Percentiles rank a stretch among this genome's conserved stretches.
These are phyloP conservation scores for Clonostachys sp. DNA, from an alignment of 2,329 filamentous ascomycete genomes.

Conservation along the genomic window DNA sequence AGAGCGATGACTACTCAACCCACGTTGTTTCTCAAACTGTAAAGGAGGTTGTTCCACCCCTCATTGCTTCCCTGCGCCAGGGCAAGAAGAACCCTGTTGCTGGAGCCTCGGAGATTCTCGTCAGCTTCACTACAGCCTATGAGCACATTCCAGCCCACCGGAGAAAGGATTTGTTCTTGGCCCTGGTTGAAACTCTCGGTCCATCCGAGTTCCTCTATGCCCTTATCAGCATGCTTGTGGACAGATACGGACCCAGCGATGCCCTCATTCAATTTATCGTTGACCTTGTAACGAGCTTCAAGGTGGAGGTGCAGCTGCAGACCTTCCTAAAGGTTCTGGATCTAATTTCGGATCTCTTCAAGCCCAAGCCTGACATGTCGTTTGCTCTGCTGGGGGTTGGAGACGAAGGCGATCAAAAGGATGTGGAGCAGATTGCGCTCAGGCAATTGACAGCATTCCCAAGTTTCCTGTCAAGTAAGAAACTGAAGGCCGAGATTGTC, in stretches of 20 bases:
- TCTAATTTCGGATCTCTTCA: constrained; percentile 70
- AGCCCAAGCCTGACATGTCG: constrained; percentile 69
- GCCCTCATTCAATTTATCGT: constrained; percentile 70
- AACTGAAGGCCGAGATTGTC: constrained; percentile 49
- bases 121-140: constrained; percentile 94
- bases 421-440: constrained; percentile 45
- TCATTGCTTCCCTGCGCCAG: constrained; percentile 80
- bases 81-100: constrained; percentile 74
- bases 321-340: constrained; percentile 74
- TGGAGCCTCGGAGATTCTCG: constrained; percentile 82
- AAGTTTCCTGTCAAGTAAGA: constrained; percentile 52
- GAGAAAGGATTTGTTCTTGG: constrained; percentile 75
- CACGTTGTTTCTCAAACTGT: constrained; percentile 96
- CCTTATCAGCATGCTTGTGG: constrained; percentile 82
- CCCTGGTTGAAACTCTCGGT: constrained; percentile 80
- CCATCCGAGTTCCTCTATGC: constrained; percentile 84
- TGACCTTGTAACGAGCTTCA: constrained; percentile 69
- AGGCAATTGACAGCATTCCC: constrained; percentile 54
- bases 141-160: constrained; percentile 91
- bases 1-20: constrained; percentile 94
- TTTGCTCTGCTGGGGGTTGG: constrained; percentile 61
- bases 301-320: constrained; percentile 70
- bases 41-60: constrained; percentile 85
- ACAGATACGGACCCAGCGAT: constrained; percentile 77
- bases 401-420: constrained; percentile 39